Evolutionary conservation across 345 rosid genomes (phyloP).

Genomic region (Arabidopsis suecica): DNA sequence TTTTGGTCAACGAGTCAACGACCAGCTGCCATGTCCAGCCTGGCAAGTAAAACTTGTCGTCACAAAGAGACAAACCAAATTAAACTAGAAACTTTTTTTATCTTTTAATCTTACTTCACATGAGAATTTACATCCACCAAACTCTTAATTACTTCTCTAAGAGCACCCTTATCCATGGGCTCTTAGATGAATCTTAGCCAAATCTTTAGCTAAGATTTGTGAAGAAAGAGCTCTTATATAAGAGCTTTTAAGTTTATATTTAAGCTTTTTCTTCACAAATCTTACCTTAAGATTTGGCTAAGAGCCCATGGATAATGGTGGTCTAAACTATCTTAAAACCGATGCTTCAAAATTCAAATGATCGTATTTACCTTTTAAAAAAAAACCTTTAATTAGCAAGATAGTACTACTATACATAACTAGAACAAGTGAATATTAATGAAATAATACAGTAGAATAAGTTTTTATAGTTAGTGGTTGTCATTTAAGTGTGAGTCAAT

Average conservation of each 20-base stretch:
- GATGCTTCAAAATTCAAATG: background rate
- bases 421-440: background rate
- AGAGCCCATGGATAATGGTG: too few species aligned
- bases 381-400: too few species aligned
- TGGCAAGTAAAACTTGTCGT: conserved; percentile 34
- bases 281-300: too few species aligned
- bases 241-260: too few species aligned
- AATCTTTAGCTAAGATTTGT: too few species aligned
- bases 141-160: conserved; percentile 16
- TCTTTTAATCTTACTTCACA: background rate
- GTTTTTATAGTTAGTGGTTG: conserved; percentile 13
- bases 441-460: background rate
- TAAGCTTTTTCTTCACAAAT: too few species aligned
- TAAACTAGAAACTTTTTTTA: background rate
- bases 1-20: conserved; percentile 34
- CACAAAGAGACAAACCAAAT: conserved; percentile 36
- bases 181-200: too few species aligned
- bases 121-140: conserved; percentile 17
- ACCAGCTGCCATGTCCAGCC: conserved; percentile 38
- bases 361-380: background rate
- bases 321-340: conserved; percentile 8
- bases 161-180: too few species aligned
- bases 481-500: conserved; percentile 5
- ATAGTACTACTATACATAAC: background rate
- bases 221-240: too few species aligned